Conservation (phyloP, 352 stramenopile genomes). For the Elongisporangium undulatum region DNA sequence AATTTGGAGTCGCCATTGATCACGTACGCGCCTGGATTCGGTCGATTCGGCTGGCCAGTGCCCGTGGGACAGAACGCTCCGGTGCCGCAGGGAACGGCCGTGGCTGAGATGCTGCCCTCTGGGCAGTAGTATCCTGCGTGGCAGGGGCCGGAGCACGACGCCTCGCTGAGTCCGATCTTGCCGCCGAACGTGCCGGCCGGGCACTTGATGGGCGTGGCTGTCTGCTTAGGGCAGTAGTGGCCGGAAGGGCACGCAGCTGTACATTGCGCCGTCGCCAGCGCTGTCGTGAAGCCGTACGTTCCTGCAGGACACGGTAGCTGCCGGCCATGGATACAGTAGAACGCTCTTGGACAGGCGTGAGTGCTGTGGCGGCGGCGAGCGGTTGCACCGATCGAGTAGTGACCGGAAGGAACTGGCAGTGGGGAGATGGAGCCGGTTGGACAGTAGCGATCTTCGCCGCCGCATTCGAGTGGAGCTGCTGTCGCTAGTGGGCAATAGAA, state of each 20-base stretch:
- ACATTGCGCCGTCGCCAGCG: constrained; percentile 26
- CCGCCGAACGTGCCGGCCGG: constrained; percentile 57
- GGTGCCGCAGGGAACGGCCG: constrained; percentile 24
- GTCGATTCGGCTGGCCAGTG: constrained; percentile 15
- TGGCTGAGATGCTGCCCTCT: constrained; percentile 38
- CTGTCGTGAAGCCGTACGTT: constrained; percentile 29
- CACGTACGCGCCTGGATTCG: constrained; percentile 25
- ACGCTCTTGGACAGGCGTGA: constrained; percentile 38
- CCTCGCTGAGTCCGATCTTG: constrained; percentile 22
- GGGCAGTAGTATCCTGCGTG: constrained; percentile 59
- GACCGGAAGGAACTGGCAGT: constrained; percentile 20
- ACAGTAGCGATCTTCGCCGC: constrained; percentile 42
- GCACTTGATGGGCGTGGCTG: constrained; percentile 21
- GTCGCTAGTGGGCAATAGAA: constrained; percentile 56
- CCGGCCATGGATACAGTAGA: constrained; percentile 50
- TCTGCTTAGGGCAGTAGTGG: constrained; percentile 49
- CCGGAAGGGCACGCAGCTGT: constrained; percentile 46
- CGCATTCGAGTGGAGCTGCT: constrained; percentile 33
- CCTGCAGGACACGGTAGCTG: constrained; percentile 42
- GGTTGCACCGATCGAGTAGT: constrained; percentile 37
- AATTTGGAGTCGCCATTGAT: constrained; percentile 22
- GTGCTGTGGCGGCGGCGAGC: constrained; percentile 20
- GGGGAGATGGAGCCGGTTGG: constrained; percentile 36
- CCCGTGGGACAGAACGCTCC: constrained; percentile 36
- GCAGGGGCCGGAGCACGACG: constrained; percentile 56